Conservation (phyloP, 345 rosid genomes). For the Pistacia integerrima region DNA sequence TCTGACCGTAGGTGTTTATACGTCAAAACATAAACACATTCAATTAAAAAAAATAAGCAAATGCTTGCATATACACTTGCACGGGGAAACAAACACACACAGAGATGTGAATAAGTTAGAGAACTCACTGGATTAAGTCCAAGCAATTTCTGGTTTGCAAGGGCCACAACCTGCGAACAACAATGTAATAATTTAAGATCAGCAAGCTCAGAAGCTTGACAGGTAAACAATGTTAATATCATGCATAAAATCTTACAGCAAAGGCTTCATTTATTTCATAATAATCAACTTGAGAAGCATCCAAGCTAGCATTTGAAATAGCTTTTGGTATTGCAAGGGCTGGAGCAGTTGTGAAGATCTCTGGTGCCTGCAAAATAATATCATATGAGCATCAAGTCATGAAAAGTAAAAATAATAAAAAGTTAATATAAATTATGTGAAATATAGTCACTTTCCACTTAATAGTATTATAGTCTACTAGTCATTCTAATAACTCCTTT, state of each 20-base stretch:
- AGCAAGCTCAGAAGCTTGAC: not conserved
- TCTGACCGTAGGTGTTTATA: not conserved
- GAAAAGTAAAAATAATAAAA: not conserved
- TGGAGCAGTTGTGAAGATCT: slow-evolving; percentile 92
- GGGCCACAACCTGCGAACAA: slow-evolving; percentile 80
- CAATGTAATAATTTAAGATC: slow-evolving; percentile 8
- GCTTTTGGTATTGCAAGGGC: slow-evolving; percentile 98
- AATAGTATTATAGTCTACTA: not conserved
- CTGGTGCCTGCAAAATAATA: slow-evolving; percentile 72
- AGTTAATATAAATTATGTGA: not conserved
- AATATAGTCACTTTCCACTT: not conserved
- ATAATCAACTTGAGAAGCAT: slow-evolving; percentile 82
- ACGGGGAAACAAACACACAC: not conserved
- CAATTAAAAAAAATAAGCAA: not conserved
- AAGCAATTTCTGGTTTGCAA: slow-evolving; percentile 82
- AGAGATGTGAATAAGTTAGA: slow-evolving; percentile 1
- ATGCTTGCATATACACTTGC: not conserved
- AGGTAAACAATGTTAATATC: slow-evolving; percentile 7
- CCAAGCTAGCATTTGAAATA: slow-evolving; percentile 71
- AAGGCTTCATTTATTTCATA: slow-evolving; percentile 99
- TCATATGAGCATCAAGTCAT: slow-evolving; percentile 22
- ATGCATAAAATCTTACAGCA: slow-evolving; percentile 54
- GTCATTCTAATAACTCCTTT: not conserved
- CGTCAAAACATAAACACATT: not conserved
- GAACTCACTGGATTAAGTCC: slow-evolving; percentile 75